Percentiles rank a stretch among this genome's conserved stretches.
These are phyloP conservation scores for Aschersonia sp. DNA, from an alignment of 2,329 filamentous ascomycete species.

Conservation along the genomic window DNA sequence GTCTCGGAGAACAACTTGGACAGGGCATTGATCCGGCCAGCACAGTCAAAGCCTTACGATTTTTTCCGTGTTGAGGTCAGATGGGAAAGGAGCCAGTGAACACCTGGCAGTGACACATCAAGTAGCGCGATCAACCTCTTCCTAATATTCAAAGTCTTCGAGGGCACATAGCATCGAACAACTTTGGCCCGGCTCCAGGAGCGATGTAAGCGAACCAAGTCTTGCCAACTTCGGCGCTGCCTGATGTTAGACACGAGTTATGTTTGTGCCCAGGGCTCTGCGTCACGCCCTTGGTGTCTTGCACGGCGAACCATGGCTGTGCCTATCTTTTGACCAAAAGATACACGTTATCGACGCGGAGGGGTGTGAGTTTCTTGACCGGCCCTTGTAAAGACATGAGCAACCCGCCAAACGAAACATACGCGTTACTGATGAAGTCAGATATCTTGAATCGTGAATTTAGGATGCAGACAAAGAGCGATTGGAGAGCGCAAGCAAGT, in stretches of 20 bases:
- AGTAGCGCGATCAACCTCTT: too few relatives aligned
- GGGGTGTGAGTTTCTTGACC: slow-evolving; percentile 84
- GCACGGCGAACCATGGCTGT: neutral
- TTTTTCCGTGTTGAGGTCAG: too few relatives aligned
- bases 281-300: neutral
- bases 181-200: too few relatives aligned
- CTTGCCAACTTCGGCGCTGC: too few relatives aligned
- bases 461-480: neutral
- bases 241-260: neutral
- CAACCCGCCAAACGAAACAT: slow-evolving; percentile 85
- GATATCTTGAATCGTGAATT: neutral
- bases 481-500: neutral
- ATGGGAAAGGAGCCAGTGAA: too few relatives aligned
- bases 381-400: slow-evolving; percentile 85
- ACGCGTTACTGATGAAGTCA: slow-evolving; percentile 57
- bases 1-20: too few relatives aligned
- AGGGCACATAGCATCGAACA: too few relatives aligned
- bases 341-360: slow-evolving; percentile 90
- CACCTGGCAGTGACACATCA: too few relatives aligned
- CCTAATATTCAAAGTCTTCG: too few relatives aligned
- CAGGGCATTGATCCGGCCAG: too few relatives aligned
- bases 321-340: slow-evolving; percentile 71
- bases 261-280: neutral
- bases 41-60: too few relatives aligned
- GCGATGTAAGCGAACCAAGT: too few relatives aligned